Evolutionary conservation across 345 rosid genomes (phyloP), one percentile per base, ranked within the genome.

Genomic region (Lumnitzera littorea): DNA sequence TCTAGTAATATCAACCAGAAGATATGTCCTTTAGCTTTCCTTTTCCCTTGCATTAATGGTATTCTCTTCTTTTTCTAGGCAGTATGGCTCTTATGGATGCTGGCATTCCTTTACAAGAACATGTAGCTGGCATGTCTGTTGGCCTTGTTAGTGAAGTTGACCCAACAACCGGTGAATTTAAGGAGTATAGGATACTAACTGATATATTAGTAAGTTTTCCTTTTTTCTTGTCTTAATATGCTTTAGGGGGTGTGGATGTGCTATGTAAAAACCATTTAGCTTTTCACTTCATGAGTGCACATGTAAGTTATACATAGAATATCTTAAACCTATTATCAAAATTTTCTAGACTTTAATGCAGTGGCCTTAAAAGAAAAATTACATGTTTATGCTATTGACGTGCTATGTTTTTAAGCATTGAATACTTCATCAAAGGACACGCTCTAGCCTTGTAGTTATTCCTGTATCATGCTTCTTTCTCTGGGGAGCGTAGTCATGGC

Each of bases 51-150:
- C 10, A 43, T 67, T 57, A 55, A 25, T 2, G 4, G 2, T 24
- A 36, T 53, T 53, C 53, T 46, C 66, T 77, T 50, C 31, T 53
- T 62, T 60, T 57, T 63, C 36, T 72, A 94, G 99, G 97, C 76
- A 94, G 99, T 76, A 82, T 94, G 97, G 97, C 99, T 66, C 80
- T 94, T 74, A 82, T 94, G 96, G 97, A 94, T 68, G 97, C 97
- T 56, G 99, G 99, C 46, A 78, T 88, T 73, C 91, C 99, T 24
- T 63, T 94, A 51, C 71, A 70, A 73, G 91, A 83, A 53, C 99
- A 94, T 71, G 95, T 90, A 53, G 99, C 99, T n/a, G 97, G 97
- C 62, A 86, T 94, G 70, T 94, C 99, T 0, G 95, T 94, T 64
- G 99, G 99, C 68, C 99, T 94, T 71, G 73, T 94, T 56, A 87